Conservation (phyloP, 345 rosid genomes). For the Hibiscus mutabilis region DNA sequence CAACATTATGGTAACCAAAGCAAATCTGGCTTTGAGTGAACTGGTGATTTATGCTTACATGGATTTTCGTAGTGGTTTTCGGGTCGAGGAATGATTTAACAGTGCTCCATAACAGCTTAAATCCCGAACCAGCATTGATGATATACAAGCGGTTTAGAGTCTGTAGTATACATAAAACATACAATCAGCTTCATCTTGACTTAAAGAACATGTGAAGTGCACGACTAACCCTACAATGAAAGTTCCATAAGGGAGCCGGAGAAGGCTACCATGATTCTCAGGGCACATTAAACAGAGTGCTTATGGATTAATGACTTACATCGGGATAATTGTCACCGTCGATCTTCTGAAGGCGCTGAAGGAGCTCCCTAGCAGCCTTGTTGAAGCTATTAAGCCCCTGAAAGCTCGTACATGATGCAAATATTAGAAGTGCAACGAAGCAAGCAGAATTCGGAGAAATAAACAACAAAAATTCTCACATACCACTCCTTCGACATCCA, state of each 20-base stretch:
- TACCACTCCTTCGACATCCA: slow-evolving; percentile 98
- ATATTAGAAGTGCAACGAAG: not conserved
- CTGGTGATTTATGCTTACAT: slow-evolving; percentile 32
- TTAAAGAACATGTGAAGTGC: not conserved
- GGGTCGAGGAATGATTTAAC: slow-evolving; percentile 81
- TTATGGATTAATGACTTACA: slow-evolving; percentile 30
- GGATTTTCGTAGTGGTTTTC: slow-evolving; percentile 79
- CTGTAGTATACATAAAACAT: slow-evolving; percentile 28
- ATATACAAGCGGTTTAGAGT: slow-evolving; percentile 90
- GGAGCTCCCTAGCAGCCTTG: slow-evolving; percentile 77
- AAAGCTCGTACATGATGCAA: not conserved
- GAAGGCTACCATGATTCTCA: not conserved
- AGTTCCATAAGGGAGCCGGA: not conserved
- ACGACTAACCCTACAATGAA: not conserved
- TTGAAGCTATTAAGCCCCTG: slow-evolving; percentile 87
- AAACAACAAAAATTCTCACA: slow-evolving; percentile 13
- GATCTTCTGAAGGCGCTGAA: slow-evolving; percentile 63
- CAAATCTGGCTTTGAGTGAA: not conserved
- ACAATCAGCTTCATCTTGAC: slow-evolving; percentile 12
- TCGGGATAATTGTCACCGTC: slow-evolving; percentile 93
- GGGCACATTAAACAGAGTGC: not conserved
- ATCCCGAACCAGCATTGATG: slow-evolving; percentile 91
- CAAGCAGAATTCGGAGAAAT: not conserved
- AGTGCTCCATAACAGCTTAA: slow-evolving; percentile 81
- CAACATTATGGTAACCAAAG: not conserved